Conservation (phyloP, 1,284 basidiomycete species). For the Fistulinella cinereoalba region DNA sequence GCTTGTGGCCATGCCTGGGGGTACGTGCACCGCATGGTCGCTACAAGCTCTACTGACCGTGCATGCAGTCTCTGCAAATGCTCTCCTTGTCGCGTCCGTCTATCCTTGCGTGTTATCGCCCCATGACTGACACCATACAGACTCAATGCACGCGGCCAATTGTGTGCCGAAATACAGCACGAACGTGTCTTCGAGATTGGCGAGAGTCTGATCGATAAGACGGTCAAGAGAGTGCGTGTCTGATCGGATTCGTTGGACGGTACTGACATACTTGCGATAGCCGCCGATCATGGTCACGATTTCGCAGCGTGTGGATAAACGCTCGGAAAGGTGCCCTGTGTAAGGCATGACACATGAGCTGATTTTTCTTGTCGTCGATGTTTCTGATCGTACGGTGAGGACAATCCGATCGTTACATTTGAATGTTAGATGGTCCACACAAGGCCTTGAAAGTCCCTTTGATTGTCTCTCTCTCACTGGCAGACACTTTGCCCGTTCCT, state of each 20-base stretch:
- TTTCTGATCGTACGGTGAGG: too few relatives aligned
- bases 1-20: constrained; percentile 19
- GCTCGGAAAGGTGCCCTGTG: constrained; percentile 10
- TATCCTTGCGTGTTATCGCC: background rate
- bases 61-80: constrained; percentile 20
- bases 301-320: constrained; percentile 13
- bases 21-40: background rate
- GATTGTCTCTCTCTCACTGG: too few relatives aligned
- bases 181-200: constrained; percentile 4
- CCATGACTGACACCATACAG: constrained; percentile 8
- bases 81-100: constrained; percentile 20
- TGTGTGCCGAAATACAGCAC: constrained; percentile 17
- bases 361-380: too few relatives aligned
- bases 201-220: constrained; percentile 10
- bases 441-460: too few relatives aligned
- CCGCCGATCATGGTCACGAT: constrained; percentile 21
- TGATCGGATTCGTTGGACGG: background rate
- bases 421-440: too few relatives aligned
- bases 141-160: constrained; percentile 12
- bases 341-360: too few relatives aligned
- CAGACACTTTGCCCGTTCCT: too few relatives aligned
- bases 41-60: background rate
- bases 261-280: constrained; percentile 5
- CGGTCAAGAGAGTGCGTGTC: constrained; percentile 7
- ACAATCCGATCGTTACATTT: too few relatives aligned